Evolutionary conservation across 1,284 basidiomycete species (phyloP), one percentile per base, ranked within the genome.

Genomic region (Heterobasidion parviporum): DNA sequence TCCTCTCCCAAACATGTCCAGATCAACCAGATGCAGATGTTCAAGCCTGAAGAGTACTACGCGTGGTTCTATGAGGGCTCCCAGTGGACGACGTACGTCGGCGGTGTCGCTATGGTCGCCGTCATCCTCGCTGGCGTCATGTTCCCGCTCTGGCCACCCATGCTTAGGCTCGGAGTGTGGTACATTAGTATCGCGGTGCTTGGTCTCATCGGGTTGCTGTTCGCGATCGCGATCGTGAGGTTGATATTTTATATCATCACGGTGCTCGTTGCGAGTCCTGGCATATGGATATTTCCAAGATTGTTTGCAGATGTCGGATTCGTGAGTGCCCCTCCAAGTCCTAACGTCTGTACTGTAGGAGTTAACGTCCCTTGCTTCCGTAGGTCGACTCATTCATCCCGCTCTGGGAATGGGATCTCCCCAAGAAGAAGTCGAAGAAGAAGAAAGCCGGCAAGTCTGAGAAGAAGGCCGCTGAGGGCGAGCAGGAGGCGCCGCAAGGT

Each of bases 251-350:
- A 94, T 75, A 82, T 94, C 69, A 83, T 96, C 65, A 95, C 96
- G n/a, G 72, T 95, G 62, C 73, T 99, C 62, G 83, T 85, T 51
- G 85, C 84, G 34, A 84, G 87, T 57, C 94, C 94, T 15, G 97
- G 96, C 38, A 97, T 99, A 59, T 99, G 96, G 96, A 89, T 99
- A 75, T 99, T 98, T 79, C 96, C 97, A 0, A 92, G 98, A 68
- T 75, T 99, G 50, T 99, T 99, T 65, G 96, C 96, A 36, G 96
- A 99, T 68, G 97, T 99, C 56, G 96, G 97, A 70, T 97, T 99
- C 69, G 96, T 98, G 67, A 74, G 94, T 86, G 46, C 35, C 9
- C 32, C 51, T 8, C 44, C 16, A 49, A 36, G 14, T 3, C 61
- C 35, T 2, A 9, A 16, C 18, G 58, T 59, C 32, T 54, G 8